These are phyloP conservation scores for Pisolithus microcarpus DNA, from an alignment of 768 basidiomycete genomes.

Conservation along the genomic window DNA sequence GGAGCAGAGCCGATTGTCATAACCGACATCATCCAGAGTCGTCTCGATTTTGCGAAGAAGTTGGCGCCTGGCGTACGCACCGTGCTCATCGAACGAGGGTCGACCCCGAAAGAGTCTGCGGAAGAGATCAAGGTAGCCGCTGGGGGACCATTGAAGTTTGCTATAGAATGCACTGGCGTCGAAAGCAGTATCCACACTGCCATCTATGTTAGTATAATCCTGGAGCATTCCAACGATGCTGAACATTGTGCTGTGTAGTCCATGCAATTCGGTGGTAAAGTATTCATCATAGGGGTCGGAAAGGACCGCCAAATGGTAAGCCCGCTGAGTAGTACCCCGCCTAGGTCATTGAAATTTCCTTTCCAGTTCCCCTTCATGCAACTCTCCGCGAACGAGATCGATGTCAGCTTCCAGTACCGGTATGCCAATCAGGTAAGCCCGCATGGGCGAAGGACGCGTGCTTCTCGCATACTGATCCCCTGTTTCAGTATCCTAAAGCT, in stretches of 20 bases:
- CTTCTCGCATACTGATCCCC: background rate
- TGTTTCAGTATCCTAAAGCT: conserved; percentile 68
- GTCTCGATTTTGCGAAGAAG: conserved; percentile 59
- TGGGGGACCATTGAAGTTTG: conserved; percentile 41
- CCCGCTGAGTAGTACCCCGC: background rate
- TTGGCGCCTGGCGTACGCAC: conserved; percentile 53
- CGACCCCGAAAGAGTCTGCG: conserved; percentile 43
- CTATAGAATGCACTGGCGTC: conserved; percentile 59
- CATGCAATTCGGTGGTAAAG: conserved; percentile 57
- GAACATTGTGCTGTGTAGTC: conserved; percentile 32
- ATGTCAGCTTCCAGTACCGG: conserved; percentile 61
- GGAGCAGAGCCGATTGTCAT: conserved; percentile 66
- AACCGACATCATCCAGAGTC: conserved; percentile 58
- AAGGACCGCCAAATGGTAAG: conserved; percentile 53
- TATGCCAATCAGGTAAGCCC: conserved; percentile 51
- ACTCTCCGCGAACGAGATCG: conserved; percentile 62
- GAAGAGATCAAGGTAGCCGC: conserved; percentile 46
- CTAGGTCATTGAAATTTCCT: background rate
- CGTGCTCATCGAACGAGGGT: conserved; percentile 44
- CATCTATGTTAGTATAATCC: conserved; percentile 37
- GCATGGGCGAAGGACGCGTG: background rate
- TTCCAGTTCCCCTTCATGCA: conserved; percentile 66
- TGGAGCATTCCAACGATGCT: background rate
- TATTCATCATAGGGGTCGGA: conserved; percentile 66
- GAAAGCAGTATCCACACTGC: conserved; percentile 58